Conservation (phyloP, 176 grass and related monocot species). For the Eleusine coracana region DNA sequence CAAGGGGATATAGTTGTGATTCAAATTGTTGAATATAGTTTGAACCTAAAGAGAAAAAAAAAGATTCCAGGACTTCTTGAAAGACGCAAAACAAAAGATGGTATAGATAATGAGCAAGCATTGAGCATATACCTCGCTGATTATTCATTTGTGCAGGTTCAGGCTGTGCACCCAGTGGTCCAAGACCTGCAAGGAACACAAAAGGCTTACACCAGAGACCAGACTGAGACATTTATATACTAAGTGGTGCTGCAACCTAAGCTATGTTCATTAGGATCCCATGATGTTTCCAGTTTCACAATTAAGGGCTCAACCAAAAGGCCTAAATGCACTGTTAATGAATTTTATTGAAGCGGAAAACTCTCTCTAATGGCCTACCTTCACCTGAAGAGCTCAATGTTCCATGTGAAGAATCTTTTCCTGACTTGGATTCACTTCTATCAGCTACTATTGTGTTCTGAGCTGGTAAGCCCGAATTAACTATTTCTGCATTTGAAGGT, state of each 20-base stretch:
- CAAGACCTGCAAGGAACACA: conserved; percentile 32
- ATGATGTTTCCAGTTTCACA: neutral
- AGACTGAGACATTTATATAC: too few relatives aligned
- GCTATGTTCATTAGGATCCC: neutral
- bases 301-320: neutral
- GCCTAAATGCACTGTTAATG: neutral
- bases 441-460: conserved; percentile 40
- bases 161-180: conserved; percentile 36
- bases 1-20: conserved; percentile 22
- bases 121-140: conserved; percentile 51
- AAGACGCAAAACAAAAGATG: conserved; percentile 6
- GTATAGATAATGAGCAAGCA: conserved; percentile 24
- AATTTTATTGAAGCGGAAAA: conserved; percentile 23
- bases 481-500: conserved; percentile 27
- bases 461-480: conserved; percentile 27
- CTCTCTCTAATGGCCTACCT: conserved; percentile 45
- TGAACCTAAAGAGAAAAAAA: conserved; percentile 36
- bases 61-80: neutral
- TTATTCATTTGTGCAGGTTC: conserved; percentile 44
- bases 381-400: conserved; percentile 56
- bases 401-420: conserved; percentile 51
- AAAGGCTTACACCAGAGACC: conserved; percentile 21
- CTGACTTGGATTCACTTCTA: conserved; percentile 46
- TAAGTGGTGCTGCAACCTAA: neutral
- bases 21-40: conserved; percentile 13